These are phyloP conservation scores for Plasmopara muralis DNA, from an alignment of 352 stramenopile genomes.

Conservation along the genomic window DNA sequence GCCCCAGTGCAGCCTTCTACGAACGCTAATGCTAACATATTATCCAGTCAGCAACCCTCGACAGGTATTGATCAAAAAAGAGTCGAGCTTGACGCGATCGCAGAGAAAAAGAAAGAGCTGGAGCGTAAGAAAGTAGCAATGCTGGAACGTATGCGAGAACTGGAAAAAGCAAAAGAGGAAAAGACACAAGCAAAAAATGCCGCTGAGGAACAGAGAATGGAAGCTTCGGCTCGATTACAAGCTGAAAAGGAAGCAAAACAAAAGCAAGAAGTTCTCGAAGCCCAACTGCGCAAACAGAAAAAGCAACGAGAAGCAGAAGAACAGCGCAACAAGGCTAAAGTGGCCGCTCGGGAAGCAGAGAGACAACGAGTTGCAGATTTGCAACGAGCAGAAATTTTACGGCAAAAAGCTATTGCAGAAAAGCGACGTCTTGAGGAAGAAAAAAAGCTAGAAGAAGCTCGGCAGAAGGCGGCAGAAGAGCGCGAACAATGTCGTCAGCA, in stretches of 20 bases:
- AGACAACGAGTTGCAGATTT: conserved; percentile 20
- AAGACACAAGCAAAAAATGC: conserved; percentile 38
- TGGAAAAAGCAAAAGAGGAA: conserved; percentile 46
- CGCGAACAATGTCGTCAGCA: conserved; percentile 39
- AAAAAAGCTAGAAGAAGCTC: conserved; percentile 30
- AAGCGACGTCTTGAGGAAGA: conserved; percentile 32
- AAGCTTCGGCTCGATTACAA: conserved; percentile 23
- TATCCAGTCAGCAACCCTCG: conserved; percentile 5
- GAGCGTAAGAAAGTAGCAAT: conserved; percentile 49
- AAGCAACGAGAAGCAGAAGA: conserved; percentile 46
- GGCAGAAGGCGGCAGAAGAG: conserved; percentile 29
- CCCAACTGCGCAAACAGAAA: conserved; percentile 27
- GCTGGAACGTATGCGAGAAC: conserved; percentile 41
- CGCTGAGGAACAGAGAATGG: conserved; percentile 20
- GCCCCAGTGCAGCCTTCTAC: neutral
- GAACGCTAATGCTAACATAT: conserved; percentile 3
- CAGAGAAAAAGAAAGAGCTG: conserved; percentile 45
- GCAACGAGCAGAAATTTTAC: conserved; percentile 21
- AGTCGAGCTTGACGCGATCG: conserved; percentile 53
- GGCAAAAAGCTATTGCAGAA: conserved; percentile 33
- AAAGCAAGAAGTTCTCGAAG: conserved; percentile 29
- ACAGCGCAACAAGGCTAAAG: conserved; percentile 30
- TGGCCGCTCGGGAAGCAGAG: conserved; percentile 28
- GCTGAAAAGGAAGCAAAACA: conserved; percentile 30
- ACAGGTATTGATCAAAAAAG: conserved; percentile 20